Evolutionary conservation across 139 green algal species (phyloP).

Genomic region (Nannochloris sp.): DNA sequence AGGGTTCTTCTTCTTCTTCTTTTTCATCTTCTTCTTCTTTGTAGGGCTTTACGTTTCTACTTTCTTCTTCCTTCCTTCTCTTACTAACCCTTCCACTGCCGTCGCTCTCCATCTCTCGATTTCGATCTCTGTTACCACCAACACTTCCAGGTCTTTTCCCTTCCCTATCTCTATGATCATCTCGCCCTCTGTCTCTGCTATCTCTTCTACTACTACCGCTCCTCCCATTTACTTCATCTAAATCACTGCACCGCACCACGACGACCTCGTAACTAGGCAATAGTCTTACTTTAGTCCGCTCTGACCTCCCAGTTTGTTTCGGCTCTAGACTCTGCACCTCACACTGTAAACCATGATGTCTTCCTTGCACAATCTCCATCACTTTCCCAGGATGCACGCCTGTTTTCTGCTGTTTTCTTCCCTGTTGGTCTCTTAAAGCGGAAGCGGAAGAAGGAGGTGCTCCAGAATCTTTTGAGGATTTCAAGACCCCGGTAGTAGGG

Average conservation of each 20-base stretch:
- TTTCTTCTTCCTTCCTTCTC: not conserved
- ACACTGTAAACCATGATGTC: conserved; percentile 49
- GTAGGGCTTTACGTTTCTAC: conserved; percentile 5
- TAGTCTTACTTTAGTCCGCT: conserved; percentile 38
- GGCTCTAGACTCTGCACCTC: conserved; percentile 37
- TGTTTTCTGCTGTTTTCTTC: not conserved
- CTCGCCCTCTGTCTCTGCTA: not conserved
- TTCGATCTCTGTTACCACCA: not conserved
- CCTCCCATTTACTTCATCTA: conserved; percentile 30
- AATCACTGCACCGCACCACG: conserved; percentile 35
- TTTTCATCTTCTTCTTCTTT: not conserved
- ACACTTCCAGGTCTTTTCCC: not conserved
- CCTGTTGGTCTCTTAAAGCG: too few relatives aligned
- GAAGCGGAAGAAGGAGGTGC: too few relatives aligned
- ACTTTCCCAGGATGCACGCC: conserved; percentile 24
- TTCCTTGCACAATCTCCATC: conserved; percentile 48
- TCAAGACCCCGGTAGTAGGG: conserved; percentile 37
- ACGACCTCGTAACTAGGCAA: conserved; percentile 35
- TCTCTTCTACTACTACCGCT: not conserved
- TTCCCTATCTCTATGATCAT: not conserved
- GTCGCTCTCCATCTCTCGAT: not conserved
- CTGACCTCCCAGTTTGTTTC: conserved; percentile 30
- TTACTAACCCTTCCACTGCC: conserved; percentile 2
- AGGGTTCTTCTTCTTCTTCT: conserved; percentile 12
- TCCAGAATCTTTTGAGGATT: conserved; percentile 40